These are phyloP conservation scores for Lentinula lateritia DNA, from an alignment of 768 basidiomycete species.

Conservation along the genomic window DNA sequence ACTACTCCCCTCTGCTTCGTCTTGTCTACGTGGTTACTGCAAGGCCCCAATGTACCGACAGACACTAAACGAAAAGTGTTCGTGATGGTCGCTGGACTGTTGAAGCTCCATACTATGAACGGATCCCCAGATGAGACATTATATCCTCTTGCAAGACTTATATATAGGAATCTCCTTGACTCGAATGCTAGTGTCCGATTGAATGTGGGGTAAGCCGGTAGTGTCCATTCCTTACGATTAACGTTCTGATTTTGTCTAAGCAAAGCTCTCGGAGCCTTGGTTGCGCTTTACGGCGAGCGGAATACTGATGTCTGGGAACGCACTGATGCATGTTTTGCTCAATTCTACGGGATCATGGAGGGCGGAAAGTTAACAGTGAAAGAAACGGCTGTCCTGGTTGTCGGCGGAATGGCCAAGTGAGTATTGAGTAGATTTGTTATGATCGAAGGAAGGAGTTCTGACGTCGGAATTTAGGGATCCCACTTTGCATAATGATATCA, in stretches of 20 bases:
- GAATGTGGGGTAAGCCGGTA: conserved; percentile 56
- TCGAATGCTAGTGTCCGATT: conserved; percentile 56
- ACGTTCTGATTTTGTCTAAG: conserved; percentile 19
- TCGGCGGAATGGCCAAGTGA: conserved; percentile 53
- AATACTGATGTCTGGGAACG: conserved; percentile 24
- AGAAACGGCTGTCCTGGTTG: conserved; percentile 61
- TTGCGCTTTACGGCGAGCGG: conserved; percentile 34
- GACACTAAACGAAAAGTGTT: conserved; percentile 37
- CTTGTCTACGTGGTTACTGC: conserved; percentile 35
- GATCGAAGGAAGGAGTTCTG: background rate
- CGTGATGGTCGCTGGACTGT: conserved; percentile 30
- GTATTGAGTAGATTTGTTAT: conserved; percentile 1
- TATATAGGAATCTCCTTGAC: conserved; percentile 47
- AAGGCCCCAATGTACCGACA: conserved; percentile 41
- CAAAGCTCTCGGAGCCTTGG: conserved; percentile 41
- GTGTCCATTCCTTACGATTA: background rate
- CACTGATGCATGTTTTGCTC: conserved; percentile 36
- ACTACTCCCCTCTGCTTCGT: conserved; percentile 28
- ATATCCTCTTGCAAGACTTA: conserved; percentile 20
- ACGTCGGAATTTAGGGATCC: conserved; percentile 22
- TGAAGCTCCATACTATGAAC: conserved; percentile 36
- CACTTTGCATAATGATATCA: conserved; percentile 40
- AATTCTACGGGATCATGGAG: conserved; percentile 45
- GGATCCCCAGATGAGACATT: conserved; percentile 22
- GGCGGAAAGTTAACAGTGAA: conserved; percentile 38